Base-by-base conservation (phyloP, 2,329 filamentous ascomycete species). In the Clarireedia homoeocarpa region DNA sequence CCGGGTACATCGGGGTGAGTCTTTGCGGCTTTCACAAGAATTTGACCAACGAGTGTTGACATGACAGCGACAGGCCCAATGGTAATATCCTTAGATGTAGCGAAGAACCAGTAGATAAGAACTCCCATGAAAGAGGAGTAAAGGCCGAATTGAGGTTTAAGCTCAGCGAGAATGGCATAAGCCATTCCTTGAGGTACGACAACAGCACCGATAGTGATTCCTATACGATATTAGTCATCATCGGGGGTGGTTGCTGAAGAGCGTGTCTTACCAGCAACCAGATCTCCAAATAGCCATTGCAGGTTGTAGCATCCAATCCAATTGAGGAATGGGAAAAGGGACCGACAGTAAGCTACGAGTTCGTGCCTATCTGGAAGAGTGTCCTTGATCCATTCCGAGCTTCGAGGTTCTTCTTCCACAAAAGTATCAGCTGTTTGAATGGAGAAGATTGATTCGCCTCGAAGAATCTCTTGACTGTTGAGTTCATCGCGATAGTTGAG, bases 121-220 rank as follows among this genome's bases (percentile, higher is more conserved):
- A 95, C 91, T 51, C 92, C 94, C 80, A 96, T 94, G 69, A 99
- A 97, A 0, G 92, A 96, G 0, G 92, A 94, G 72, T 95, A 95
- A 0, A 97, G 80, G 52, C 92, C 92, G 67, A 85, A 97, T 68
- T 97, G 79, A 5, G 86, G 81, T 0, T 82, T 78, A n/a, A 97
- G 78, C 59, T 85, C 80, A 46, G 92, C 92, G 26, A 97, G 78
- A 59, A 85, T 77, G 30, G 92, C 91, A 72, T 97, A 97, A 0
- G 92, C 91, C 92, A 97, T 96, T 60, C 90, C 87, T 70, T 97
- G 92, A 5, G 92, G 92, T n/a, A 97, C 89, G 26, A 96, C 91
- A 24, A 88, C 85, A 55, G 80, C 80, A 59, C 85, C 85, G 51
- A 88, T 83, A 3, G 85, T 89, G 59, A 88, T 81, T 70, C 82